Base-by-base conservation (phyloP, 140 eudicot genomes). In the Stevia rebaudiana region DNA sequence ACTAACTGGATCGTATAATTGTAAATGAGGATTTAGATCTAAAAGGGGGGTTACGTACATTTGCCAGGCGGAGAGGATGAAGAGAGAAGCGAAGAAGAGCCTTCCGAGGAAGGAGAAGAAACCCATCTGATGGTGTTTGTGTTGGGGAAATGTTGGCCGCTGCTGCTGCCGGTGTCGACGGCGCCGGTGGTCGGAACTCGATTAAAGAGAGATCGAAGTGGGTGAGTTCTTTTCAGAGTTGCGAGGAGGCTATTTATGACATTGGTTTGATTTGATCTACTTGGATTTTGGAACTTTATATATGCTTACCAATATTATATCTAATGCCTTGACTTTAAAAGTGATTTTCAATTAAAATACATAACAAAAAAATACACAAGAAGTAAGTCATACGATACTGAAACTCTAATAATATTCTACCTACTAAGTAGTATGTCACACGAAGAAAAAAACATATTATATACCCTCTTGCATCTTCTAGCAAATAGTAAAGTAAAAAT, bases 1-100 rank as follows among this genome's bases (percentile, higher is more conserved):
- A 44, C 0, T 16, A 39, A 65, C 24, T 23, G 36, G 48, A 8
- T 16, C 11, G 18, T 0, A 8, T 35, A 16, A 23, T 19, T 1
- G 33, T 19, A 21, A 15, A 54, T 43, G 11, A 16, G 52, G 37
- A 72, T 25, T 36, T 44, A 54, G 69, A 71, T 44, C 66, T 49
- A 62, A 16, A 16, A 61, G 24, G 63, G 11, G 18, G 24, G 40
- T 7, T 36, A 71, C 68, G 41, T 86, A 86, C 97, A 80, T 80
- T 86, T 90, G 95, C 95, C 94, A 82, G 21, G 97, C 97, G 50
- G 95, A 83, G 18, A 86, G 95, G 80, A 86, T 89, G 94, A 86
- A 89, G 15, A 86, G 40, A 10, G 95, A 89, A 54, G 87, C 97
- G 37, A 86, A 89, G 55, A 89, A 83, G 62, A 83, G 80, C 73